Conservation (phyloP, 345 rosid genomes). For the Eucalyptus pauciflora region DNA sequence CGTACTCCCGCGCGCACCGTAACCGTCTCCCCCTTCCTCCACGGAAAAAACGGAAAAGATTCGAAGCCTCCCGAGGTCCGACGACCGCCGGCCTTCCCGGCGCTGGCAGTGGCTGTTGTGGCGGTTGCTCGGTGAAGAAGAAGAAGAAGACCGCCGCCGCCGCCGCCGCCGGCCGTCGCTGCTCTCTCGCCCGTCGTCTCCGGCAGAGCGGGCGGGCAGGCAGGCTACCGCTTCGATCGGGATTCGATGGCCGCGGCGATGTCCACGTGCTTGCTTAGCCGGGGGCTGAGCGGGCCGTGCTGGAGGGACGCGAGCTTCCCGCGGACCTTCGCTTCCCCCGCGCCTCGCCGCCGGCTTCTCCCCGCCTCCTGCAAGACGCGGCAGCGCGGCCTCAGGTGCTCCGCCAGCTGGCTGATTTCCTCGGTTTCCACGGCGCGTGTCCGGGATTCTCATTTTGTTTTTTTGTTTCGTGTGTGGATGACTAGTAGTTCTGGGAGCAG, state of each 20-base stretch:
- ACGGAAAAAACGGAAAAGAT: background rate
- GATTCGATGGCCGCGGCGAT: constrained; percentile 44
- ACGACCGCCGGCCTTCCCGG: background rate
- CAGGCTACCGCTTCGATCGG: background rate
- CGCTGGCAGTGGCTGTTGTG: background rate
- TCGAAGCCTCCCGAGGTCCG: background rate
- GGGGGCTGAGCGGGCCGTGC: constrained; percentile 21
- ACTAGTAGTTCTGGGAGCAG: constrained; percentile 36
- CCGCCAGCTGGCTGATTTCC: background rate
- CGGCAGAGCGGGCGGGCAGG: background rate
- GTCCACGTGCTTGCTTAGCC: constrained; percentile 34
- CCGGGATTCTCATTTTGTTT: background rate
- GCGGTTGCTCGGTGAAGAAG: background rate
- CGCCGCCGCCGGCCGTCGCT: background rate
- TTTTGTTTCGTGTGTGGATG: background rate
- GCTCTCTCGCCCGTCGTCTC: background rate
- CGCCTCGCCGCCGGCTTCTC: constrained; percentile 16
- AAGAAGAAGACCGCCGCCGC: too few relatives aligned
- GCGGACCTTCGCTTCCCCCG: constrained; percentile 26
- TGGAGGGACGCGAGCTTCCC: background rate
- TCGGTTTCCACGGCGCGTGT: background rate
- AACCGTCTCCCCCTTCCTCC: background rate
- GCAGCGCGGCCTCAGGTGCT: constrained; percentile 45
- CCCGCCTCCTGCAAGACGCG: constrained; percentile 75
- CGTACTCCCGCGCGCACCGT: background rate